phyloP scores from a whole-genome alignment of 2,329 filamentous ascomycete species.

The Colletotrichum navitas region DNA sequence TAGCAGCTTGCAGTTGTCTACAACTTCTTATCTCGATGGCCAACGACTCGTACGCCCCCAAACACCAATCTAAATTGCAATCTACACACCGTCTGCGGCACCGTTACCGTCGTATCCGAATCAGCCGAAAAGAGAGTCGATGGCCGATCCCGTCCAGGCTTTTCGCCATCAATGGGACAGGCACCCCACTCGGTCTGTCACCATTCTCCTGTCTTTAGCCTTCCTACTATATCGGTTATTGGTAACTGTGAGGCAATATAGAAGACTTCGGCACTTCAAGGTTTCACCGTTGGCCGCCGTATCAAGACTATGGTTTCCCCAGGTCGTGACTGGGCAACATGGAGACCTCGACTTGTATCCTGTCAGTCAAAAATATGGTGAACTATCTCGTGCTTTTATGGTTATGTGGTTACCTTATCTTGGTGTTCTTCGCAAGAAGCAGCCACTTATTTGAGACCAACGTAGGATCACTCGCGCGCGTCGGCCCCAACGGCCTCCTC shows the following conservation, averaged over 20 bases:
- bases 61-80: background rate
- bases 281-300: conserved; percentile 55
- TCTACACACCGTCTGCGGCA: background rate
- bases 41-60: background rate
- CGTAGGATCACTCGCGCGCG: conserved; percentile 41
- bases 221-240: conserved; percentile 35
- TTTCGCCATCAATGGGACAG: background rate
- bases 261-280: conserved; percentile 55
- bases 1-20: background rate
- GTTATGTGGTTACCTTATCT: too few species aligned
- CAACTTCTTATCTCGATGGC: background rate
- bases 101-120: background rate
- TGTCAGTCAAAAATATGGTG: conserved; percentile 52
- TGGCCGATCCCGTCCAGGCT: background rate
- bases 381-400: background rate
- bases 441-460: background rate
- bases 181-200: background rate
- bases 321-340: conserved; percentile 48
- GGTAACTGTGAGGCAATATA: conserved; percentile 49
- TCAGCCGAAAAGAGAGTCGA: background rate
- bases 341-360: conserved; percentile 53
- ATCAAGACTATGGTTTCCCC: conserved; percentile 56
- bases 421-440: fast-evolving
- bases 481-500: conserved; percentile 42
- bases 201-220: background rate